Conservation (phyloP, 768 basidiomycete genomes). For the Hemileccinum impolitum region DNA sequence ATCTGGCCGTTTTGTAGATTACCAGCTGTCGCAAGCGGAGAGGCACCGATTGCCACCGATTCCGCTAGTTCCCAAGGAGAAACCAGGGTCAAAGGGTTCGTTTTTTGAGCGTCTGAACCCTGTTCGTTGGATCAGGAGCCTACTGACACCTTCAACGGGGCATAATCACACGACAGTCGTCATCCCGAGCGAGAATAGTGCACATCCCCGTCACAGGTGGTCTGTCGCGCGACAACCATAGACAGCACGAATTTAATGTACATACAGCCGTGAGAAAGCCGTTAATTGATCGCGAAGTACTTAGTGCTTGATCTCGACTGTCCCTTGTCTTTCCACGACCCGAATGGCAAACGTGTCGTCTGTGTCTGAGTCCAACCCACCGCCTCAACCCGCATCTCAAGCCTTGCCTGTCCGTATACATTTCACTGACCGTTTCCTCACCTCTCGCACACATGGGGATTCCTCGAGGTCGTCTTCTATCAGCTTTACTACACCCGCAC, state of each 20-base stretch:
- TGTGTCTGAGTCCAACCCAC: constrained; percentile 19
- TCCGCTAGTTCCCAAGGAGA: constrained; percentile 1
- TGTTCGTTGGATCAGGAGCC: constrained; percentile 3
- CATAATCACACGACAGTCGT: neutral
- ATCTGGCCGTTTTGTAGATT: constrained; percentile 6
- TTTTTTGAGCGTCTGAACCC: constrained; percentile 12
- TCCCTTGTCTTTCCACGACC: neutral
- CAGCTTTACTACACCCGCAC: constrained; percentile 16
- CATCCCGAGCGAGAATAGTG: constrained; percentile 7
- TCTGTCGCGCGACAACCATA: constrained; percentile 12
- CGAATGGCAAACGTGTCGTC: constrained; percentile 31
- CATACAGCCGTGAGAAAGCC: constrained; percentile 17
- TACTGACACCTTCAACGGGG: neutral
- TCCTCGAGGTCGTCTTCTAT: constrained; percentile 33
- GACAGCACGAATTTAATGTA: neutral
- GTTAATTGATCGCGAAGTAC: neutral
- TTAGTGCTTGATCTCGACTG: neutral
- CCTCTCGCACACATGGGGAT: constrained; percentile 19
- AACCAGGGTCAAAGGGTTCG: neutral
- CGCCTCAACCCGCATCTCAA: constrained; percentile 12
- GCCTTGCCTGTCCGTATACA: constrained; percentile 28
- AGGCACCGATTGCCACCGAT: constrained; percentile 1
- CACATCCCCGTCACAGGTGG: constrained; percentile 8
- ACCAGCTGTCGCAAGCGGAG: neutral
- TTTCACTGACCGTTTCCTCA: constrained; percentile 33